These are phyloP conservation scores for Lactuca saligna DNA, from an alignment of 129 eudicot species.

Conservation along the genomic window DNA sequence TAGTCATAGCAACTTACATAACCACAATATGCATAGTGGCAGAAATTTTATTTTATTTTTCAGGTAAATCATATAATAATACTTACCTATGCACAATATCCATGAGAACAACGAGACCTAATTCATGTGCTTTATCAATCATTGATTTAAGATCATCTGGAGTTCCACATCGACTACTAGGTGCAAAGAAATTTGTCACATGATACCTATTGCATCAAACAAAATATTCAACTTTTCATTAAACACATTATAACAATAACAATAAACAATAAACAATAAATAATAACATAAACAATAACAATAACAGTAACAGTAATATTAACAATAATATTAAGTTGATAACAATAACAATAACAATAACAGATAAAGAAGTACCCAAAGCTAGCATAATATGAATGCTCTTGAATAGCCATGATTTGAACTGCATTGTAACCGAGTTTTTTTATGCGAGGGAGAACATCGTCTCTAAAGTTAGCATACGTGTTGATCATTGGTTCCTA, in stretches of 20 bases:
- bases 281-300: not conserved
- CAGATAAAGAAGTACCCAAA: slow-evolving; percentile 59
- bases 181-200: slow-evolving; percentile 98
- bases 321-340: not conserved
- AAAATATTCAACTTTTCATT: slow-evolving; percentile 21
- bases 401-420: slow-evolving; percentile 99
- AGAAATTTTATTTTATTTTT: too few species aligned
- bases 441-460: slow-evolving; percentile 92
- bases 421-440: slow-evolving; percentile 97
- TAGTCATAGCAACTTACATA: not conserved
- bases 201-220: slow-evolving; percentile 67
- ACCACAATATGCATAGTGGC: too few species aligned
- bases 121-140: slow-evolving; percentile 96
- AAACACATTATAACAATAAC: not conserved
- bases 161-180: slow-evolving; percentile 96
- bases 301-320: not conserved
- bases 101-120: slow-evolving; percentile 93
- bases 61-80: slow-evolving; percentile 6
- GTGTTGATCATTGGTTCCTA: slow-evolving; percentile 95
- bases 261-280: not conserved
- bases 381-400: slow-evolving; percentile 96
- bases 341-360: not conserved
- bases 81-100: slow-evolving; percentile 96
- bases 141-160: slow-evolving; percentile 96
- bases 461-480: slow-evolving; percentile 89